Evolutionary conservation across 495 filamentous ascomycete genomes (phyloP).

Genomic region (Aspergillus heteromorphus): DNA sequence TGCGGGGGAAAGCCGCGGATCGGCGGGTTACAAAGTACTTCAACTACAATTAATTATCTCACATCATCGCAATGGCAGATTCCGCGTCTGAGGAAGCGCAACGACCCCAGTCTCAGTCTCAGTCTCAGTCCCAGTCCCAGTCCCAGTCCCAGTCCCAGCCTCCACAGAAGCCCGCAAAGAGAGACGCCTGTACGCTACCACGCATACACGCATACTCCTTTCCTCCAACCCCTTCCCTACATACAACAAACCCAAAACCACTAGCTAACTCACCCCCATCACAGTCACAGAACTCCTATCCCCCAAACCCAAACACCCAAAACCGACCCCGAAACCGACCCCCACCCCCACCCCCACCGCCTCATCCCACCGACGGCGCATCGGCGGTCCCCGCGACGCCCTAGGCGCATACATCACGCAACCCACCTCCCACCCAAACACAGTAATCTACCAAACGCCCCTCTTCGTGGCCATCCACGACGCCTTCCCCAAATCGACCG

Average conservation of each 20-base stretch:
- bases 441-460: constrained; percentile 67
- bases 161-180: constrained; percentile 21
- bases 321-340: constrained; percentile 27
- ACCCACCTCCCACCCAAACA: constrained; percentile 57
- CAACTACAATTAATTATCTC: too few species aligned
- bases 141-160: not conserved
- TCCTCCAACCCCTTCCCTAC: not conserved
- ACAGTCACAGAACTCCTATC: constrained; percentile 67
- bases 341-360: constrained; percentile 21
- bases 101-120: too few species aligned
- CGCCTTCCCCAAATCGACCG: constrained; percentile 72
- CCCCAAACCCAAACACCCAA: constrained; percentile 46
- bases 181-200: constrained; percentile 36
- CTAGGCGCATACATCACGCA: constrained; percentile 68
- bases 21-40: too few species aligned
- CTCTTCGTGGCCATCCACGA: constrained; percentile 82
- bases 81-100: too few species aligned
- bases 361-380: constrained; percentile 26
- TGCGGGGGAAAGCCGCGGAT: constrained; percentile 8
- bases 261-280: not conserved
- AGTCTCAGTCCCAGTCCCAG: not conserved
- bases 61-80: not conserved
- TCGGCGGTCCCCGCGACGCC: constrained; percentile 49
- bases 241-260: not conserved
- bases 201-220: not conserved